These are phyloP conservation scores for Pyrenophora teres DNA, from an alignment of 2,329 filamentous ascomycete species.

Conservation along the genomic window DNA sequence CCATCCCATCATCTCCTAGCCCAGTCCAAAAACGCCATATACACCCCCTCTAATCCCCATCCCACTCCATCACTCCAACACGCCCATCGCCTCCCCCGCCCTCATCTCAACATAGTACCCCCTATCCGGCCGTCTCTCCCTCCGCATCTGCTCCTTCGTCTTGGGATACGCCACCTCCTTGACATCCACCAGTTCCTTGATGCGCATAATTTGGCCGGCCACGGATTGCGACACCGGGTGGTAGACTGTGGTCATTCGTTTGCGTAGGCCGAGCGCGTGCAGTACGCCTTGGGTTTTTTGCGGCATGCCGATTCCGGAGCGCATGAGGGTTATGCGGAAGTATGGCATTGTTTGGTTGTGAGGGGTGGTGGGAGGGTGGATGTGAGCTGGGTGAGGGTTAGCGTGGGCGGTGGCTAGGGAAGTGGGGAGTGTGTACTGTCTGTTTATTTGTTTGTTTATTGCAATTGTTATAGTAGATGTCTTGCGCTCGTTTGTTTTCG, in stretches of 20 bases:
- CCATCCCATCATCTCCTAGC: no score
- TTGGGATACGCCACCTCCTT: conserved; percentile 72
- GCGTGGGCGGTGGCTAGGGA: not conserved
- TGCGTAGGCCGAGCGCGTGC: conserved; percentile 80
- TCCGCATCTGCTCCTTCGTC: conserved; percentile 71
- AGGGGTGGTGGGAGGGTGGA: not conserved
- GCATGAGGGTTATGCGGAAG: conserved; percentile 90
- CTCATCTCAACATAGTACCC: conserved; percentile 79
- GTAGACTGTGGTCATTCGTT: conserved; percentile 85
- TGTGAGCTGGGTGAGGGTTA: conserved; percentile 1
- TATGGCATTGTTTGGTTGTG: conserved; percentile 63
- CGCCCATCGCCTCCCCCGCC: conserved; percentile 24
- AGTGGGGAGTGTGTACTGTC: not conserved
- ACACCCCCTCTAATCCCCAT: not conserved
- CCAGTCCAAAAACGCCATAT: not conserved
- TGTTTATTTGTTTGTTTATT: no score
- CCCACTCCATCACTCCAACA: conserved; percentile 15
- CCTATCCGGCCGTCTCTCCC: conserved; percentile 71
- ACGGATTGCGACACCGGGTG: conserved; percentile 80
- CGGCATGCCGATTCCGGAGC: conserved; percentile 84
- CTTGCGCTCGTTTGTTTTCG: not conserved
- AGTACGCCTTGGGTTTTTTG: conserved; percentile 79
- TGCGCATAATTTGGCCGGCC: conserved; percentile 89
- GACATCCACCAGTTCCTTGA: conserved; percentile 89
- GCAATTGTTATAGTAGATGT: no score